phyloP scores from a whole-genome alignment of 176 grass and related monocot genomes.

The Olyra latifolia region DNA sequence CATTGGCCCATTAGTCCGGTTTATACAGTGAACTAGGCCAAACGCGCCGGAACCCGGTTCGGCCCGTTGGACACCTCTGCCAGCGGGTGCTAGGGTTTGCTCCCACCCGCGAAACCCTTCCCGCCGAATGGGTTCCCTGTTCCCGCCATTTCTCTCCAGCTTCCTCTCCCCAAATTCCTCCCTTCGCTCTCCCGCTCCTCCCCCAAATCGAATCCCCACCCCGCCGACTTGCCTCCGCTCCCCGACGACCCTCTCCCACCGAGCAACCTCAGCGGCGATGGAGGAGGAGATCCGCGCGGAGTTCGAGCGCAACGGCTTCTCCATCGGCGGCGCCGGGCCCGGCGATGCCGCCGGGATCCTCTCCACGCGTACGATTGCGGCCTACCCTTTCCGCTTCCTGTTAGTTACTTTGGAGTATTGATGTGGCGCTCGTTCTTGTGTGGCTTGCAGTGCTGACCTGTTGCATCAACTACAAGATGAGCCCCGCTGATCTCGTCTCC shows the following conservation, averaged over 20 bases:
- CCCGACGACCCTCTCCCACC: neutral
- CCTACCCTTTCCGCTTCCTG: neutral
- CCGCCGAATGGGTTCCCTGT: slow-evolving; percentile 12
- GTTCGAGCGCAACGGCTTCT: slow-evolving; percentile 75
- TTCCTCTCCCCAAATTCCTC: slow-evolving; percentile 5
- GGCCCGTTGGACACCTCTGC: too few species aligned
- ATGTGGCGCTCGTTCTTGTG: neutral
- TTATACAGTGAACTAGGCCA: too few species aligned
- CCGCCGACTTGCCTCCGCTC: neutral
- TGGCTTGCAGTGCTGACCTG: slow-evolving; percentile 70
- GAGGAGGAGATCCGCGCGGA: slow-evolving; percentile 83
- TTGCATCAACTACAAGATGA: slow-evolving; percentile 97
- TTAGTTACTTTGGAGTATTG: neutral
- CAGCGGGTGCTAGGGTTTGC: slow-evolving; percentile 20
- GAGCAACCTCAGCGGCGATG: slow-evolving; percentile 33
- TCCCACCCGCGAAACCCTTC: neutral
- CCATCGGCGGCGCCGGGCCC: slow-evolving; percentile 56
- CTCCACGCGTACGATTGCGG: slow-evolving; percentile 50
- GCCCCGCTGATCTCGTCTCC: slow-evolving; percentile 69
- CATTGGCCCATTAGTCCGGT: too few species aligned
- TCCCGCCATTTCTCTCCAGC: neutral
- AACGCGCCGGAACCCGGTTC: too few species aligned
- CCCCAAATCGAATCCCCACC: neutral
- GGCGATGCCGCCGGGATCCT: slow-evolving; percentile 66
- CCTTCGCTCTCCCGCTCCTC: neutral